phyloP scores from a whole-genome alignment of 805 yeast species.

The Candida argentea region DNA sequence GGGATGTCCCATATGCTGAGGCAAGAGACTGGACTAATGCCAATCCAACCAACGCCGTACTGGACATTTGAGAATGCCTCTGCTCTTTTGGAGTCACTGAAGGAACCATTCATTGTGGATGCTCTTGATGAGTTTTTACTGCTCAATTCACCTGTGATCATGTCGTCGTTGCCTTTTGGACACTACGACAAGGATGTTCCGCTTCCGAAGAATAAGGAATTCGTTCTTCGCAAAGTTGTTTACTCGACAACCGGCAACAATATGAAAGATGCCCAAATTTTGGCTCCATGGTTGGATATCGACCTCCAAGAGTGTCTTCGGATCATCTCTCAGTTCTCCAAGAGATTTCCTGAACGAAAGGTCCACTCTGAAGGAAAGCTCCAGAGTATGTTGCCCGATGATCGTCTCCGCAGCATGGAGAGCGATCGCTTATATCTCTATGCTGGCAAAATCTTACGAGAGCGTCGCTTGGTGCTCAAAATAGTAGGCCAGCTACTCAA shows the following conservation, averaged over 20 bases:
- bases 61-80: slow-evolving; percentile 34
- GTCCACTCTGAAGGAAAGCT: slow-evolving; percentile 13
- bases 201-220: slow-evolving; percentile 11
- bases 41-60: slow-evolving; percentile 23
- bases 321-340: slow-evolving; percentile 30
- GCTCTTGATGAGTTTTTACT: slow-evolving; percentile 31
- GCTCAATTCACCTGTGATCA: slow-evolving; percentile 21
- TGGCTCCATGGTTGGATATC: slow-evolving; percentile 29
- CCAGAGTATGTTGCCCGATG: slow-evolving; percentile 25
- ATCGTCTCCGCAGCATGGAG: slow-evolving; percentile 19
- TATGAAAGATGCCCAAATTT: slow-evolving; percentile 27
- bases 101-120: slow-evolving; percentile 22
- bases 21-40: slow-evolving; percentile 13
- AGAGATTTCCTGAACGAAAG: slow-evolving; percentile 25
- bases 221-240: slow-evolving; percentile 31
- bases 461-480: slow-evolving; percentile 40
- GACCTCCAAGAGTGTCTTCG: slow-evolving; percentile 40
- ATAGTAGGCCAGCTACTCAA: slow-evolving; percentile 23
- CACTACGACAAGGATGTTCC: neutral
- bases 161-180: neutral
- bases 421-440: slow-evolving; percentile 23
- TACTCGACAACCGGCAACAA: slow-evolving; percentile 24
- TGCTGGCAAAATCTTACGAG: slow-evolving; percentile 34
- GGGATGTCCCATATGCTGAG: too few species aligned
- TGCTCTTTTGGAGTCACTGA: slow-evolving; percentile 18